Evolutionary conservation across 1,284 basidiomycete genomes (phyloP), one percentile per base, ranked within the genome.

Genomic region (Malassezia obtusa): DNA sequence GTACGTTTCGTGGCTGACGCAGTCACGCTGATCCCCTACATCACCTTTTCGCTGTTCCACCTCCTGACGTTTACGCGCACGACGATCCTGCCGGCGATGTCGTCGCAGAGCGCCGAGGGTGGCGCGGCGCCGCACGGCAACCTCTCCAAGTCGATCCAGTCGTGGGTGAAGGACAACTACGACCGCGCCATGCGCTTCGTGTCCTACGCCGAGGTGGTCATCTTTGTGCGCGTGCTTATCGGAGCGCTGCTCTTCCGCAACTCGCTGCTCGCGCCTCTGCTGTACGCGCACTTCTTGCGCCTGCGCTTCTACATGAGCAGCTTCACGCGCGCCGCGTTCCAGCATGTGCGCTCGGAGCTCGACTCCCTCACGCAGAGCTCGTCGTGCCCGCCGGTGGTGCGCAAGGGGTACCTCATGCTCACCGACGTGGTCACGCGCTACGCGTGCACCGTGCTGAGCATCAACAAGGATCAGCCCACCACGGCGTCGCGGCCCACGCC

Each of bases 171-270:
- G 52, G 61, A 64, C 25, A 74, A 74, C 54, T 73, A 75, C 59
- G 70, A 73, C 50, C 68, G 67, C 9, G 71, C 71, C n/a, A 75
- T 75, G 73, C 64, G 65, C 45, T 68, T 74, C 31, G 73, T 75
- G 17, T 69, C 73, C 9, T 72, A 73, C 44, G 62, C 71, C 22
- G 73, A 75, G 43, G 62, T 74, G 2, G 62, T 67, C 35, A 73
- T 75, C 49, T 68, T 74, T 50, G 64, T 63, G 15, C 61, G 73
- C 8, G 63, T 75, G 24, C 58, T 73, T 14, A 45, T 73, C 30
- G 73, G 73, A 11, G 73, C 71, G 0, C n/a, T 74, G 22, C 48
- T 68, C 17, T 65, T 71, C 41, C 57, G 64, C 32, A 73, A 73
- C 55, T 67, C 64, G 49, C 54, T 70, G 26, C 60, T 74, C 51